phyloP scores from a whole-genome alignment of 768 basidiomycete genomes.

The Multifurca ochricompacta region DNA sequence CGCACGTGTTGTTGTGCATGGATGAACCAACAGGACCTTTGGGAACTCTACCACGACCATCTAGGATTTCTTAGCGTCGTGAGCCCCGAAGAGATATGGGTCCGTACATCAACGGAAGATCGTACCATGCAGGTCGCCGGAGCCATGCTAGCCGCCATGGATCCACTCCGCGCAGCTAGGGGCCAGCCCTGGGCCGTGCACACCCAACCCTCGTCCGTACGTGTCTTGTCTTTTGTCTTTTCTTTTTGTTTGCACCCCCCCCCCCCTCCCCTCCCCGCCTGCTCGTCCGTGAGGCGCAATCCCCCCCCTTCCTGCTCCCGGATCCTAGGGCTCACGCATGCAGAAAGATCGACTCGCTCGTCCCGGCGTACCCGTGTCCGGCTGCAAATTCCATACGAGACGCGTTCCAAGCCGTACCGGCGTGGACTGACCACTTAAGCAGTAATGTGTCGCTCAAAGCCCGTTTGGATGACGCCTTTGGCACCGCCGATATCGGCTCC shows the following conservation, averaged over 20 bases:
- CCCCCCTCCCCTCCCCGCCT: background rate
- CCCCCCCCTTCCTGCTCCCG: too few relatives aligned
- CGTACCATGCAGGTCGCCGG: constrained; percentile 42
- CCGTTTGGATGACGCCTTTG: constrained; percentile 33
- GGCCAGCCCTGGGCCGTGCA: constrained; percentile 32
- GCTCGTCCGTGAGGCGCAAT: too few relatives aligned
- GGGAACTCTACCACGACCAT: constrained; percentile 34
- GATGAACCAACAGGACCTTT: constrained; percentile 43
- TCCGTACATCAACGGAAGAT: constrained; percentile 39
- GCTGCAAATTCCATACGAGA: constrained; percentile 33
- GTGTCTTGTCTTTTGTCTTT: constrained; percentile 16
- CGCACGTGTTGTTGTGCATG: too few relatives aligned
- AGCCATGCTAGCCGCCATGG: constrained; percentile 41
- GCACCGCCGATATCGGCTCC: constrained; percentile 32
- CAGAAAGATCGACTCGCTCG: constrained; percentile 39
- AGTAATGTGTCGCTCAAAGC: constrained; percentile 32
- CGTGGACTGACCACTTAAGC: constrained; percentile 39
- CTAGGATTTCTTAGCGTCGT: constrained; percentile 33
- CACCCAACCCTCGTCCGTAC: constrained; percentile 36
- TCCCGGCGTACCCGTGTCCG: constrained; percentile 39
- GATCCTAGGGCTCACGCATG: background rate
- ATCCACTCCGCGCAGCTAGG: constrained; percentile 28
- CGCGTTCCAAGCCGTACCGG: constrained; percentile 37
- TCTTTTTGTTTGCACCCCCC: background rate
- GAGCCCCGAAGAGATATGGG: constrained; percentile 31